Percentiles rank a stretch among this genome's conserved stretches.
These are phyloP conservation scores for Skeletonema grethae DNA, from an alignment of 108 stramenopile genomes.

Conservation along the genomic window DNA sequence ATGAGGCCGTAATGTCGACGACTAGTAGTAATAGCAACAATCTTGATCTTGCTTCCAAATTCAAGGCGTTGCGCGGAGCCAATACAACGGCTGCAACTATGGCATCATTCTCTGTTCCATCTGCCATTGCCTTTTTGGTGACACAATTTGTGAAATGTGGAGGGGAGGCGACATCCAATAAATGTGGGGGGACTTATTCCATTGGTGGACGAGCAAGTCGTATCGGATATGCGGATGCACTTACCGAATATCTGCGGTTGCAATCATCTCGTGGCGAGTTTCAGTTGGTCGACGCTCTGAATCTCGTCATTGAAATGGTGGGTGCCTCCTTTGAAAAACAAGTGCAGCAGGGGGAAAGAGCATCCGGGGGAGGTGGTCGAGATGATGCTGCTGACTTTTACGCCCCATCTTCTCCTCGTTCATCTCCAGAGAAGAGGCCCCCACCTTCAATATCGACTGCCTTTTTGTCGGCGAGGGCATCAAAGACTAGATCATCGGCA, in stretches of 20 bases:
- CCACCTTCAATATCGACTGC: slow-evolving; percentile 27
- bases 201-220: slow-evolving; percentile 76
- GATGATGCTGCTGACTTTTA: slow-evolving; percentile 25
- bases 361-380: not conserved
- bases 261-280: slow-evolving; percentile 55
- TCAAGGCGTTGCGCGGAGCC: slow-evolving; percentile 50
- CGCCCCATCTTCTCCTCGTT: slow-evolving; percentile 36
- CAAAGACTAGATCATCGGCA: slow-evolving; percentile 59
- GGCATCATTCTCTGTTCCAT: slow-evolving; percentile 53
- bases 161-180: slow-evolving; percentile 66
- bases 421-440: slow-evolving; percentile 38
- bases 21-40: slow-evolving; percentile 4
- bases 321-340: slow-evolving; percentile 75
- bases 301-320: slow-evolving; percentile 66
- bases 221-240: slow-evolving; percentile 58
- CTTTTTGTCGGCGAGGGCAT: slow-evolving; percentile 49
- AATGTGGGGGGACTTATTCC: slow-evolving; percentile 73
- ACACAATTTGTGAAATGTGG: slow-evolving; percentile 77
- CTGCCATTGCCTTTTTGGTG: slow-evolving; percentile 61
- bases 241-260: slow-evolving; percentile 61
- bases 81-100: slow-evolving; percentile 35
- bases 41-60: slow-evolving; percentile 48
- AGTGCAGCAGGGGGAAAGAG: slow-evolving; percentile 34
- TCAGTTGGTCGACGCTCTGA: slow-evolving; percentile 45
- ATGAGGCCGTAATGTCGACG: slow-evolving; percentile 21